Conservation (phyloP, 192 early-diverging fungal species). For the Podila clonocystis region DNA sequence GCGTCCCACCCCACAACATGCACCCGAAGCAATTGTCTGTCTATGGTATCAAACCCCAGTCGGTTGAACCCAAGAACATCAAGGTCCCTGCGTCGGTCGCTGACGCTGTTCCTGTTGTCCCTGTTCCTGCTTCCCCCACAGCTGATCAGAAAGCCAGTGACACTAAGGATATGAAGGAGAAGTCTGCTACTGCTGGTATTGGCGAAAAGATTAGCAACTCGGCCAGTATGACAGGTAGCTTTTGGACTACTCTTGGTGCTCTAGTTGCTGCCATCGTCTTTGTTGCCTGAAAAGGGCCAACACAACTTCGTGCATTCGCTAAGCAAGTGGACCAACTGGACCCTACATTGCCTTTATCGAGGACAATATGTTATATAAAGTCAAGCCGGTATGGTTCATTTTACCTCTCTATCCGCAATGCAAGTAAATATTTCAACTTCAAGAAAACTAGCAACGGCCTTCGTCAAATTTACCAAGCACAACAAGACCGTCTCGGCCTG, state of each 20-base stretch:
- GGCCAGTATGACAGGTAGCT: conserved; percentile 4
- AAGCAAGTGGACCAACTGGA: no score
- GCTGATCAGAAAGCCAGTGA: background rate
- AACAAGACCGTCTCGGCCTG: no score
- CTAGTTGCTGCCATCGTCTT: conserved; percentile 4
- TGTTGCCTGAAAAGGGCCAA: conserved; percentile 2
- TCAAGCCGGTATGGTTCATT: no score
- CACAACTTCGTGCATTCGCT: no score
- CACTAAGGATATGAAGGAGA: background rate
- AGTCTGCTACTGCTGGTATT: background rate
- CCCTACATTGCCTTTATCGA: no score
- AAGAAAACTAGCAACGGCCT: no score
- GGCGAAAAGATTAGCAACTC: background rate
- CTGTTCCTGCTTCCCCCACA: background rate
- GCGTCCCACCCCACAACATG: conserved; percentile 10
- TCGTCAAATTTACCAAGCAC: no score
- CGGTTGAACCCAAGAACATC: background rate
- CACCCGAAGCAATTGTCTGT: conserved; percentile 4
- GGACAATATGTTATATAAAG: no score
- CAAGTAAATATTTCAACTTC: no score
- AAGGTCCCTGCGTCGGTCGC: background rate
- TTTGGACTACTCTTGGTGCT: conserved; percentile 21
- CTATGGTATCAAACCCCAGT: background rate
- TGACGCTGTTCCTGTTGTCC: background rate
- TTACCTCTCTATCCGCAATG: no score